Evolutionary conservation across 345 rosid species (phyloP).

Genomic region (Salix viminalis): DNA sequence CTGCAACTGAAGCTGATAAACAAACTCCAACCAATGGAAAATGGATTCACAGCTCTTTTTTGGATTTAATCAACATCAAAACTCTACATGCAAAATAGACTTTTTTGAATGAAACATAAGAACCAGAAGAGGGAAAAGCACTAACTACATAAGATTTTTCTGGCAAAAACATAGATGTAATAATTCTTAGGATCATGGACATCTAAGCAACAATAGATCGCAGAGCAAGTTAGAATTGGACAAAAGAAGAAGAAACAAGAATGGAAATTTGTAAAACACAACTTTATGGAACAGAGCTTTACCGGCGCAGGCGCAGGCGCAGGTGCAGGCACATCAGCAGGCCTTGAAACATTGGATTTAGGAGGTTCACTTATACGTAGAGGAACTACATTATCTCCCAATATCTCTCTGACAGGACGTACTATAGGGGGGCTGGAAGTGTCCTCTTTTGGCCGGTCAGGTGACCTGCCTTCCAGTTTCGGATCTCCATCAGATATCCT

Average conservation of each 20-base stretch:
- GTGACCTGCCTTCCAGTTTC: slow-evolving; percentile 61
- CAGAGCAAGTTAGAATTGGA: not conserved
- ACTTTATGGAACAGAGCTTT: slow-evolving; percentile 14
- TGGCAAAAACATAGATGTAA: too few species aligned
- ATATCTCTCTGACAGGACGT: slow-evolving; percentile 87
- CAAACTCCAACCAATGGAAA: too few species aligned
- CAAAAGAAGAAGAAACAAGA: not conserved
- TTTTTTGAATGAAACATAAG: too few species aligned
- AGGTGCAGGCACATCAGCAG: slow-evolving; percentile 32
- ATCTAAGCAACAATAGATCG: not conserved
- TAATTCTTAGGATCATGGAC: too few species aligned
- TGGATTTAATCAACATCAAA: too few species aligned
- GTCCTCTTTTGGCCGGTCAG: slow-evolving; percentile 62
- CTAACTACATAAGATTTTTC: too few species aligned
- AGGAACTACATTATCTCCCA: slow-evolving; percentile 81
- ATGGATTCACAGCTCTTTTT: too few species aligned
- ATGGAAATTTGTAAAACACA: not conserved
- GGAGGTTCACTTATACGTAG: slow-evolving; percentile 85
- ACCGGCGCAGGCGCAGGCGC: slow-evolving; percentile 54
- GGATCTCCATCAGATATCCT: slow-evolving; percentile 51
- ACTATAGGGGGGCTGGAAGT: slow-evolving; percentile 71
- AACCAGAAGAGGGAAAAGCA: too few species aligned
- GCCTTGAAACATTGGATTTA: slow-evolving; percentile 54
- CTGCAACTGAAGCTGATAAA: too few species aligned
- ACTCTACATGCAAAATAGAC: too few species aligned